These are phyloP conservation scores for Beauveria australis DNA, from an alignment of 2,329 filamentous ascomycete genomes.

Conservation along the genomic window DNA sequence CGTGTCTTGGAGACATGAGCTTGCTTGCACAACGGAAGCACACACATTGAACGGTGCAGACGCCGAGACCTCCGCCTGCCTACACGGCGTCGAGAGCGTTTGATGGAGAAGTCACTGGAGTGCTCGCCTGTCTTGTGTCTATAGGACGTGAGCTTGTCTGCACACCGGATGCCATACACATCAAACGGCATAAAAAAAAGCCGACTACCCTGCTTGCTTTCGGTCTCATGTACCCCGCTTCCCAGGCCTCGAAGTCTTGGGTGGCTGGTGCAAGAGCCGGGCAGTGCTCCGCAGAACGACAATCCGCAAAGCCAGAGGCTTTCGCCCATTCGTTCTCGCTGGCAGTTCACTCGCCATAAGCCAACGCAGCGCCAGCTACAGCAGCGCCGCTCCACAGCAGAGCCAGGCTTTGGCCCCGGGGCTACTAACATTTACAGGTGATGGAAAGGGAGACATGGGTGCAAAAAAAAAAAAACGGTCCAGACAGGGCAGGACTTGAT, in stretches of 20 bases:
- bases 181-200: background rate
- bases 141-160: background rate
- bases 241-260: slow-evolving; percentile 1
- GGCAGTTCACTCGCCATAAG: background rate
- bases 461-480: too few relatives aligned
- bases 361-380: background rate
- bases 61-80: background rate
- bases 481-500: too few relatives aligned
- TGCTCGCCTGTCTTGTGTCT: background rate
- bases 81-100: background rate
- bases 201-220: background rate
- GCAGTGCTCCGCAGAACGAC: background rate
- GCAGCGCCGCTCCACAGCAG: too few relatives aligned
- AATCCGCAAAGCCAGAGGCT: background rate
- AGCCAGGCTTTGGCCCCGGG: too few relatives aligned
- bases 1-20: background rate
- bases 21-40: background rate
- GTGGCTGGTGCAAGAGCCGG: background rate
- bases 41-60: background rate
- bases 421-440: too few relatives aligned
- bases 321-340: background rate
- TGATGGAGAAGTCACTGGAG: background rate
- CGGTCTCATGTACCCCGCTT: background rate
- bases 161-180: background rate
- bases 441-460: too few relatives aligned